Percentiles rank a stretch among this genome's conserved stretches.
These are phyloP conservation scores for Claviceps quebecensis DNA, from an alignment of 2,329 filamentous ascomycete species.

Conservation along the genomic window DNA sequence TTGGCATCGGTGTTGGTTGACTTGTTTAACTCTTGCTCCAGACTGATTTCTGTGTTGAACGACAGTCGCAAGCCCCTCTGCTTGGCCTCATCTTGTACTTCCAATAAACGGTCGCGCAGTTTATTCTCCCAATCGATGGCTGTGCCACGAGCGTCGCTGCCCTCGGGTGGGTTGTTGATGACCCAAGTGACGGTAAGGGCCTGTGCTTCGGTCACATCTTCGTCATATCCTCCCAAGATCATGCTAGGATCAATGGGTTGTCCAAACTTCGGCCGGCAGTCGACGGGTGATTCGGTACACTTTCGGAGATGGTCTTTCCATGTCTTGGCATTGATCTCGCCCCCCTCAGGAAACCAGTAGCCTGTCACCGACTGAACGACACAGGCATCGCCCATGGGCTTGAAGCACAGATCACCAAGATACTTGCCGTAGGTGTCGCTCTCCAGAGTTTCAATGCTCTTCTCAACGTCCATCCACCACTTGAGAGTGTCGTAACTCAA, in stretches of 20 bases:
- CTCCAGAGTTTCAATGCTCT: slow-evolving; percentile 57
- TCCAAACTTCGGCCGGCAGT: slow-evolving; percentile 76
- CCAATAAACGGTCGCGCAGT: slow-evolving; percentile 58
- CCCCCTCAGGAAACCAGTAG: slow-evolving; percentile 59
- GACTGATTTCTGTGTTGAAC: slow-evolving; percentile 87
- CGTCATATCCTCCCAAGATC: slow-evolving; percentile 68
- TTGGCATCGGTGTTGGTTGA: slow-evolving; percentile 97
- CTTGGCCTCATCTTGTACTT: slow-evolving; percentile 67
- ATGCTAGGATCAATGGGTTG: slow-evolving; percentile 78
- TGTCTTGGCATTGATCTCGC: slow-evolving; percentile 21
- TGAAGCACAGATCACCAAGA: slow-evolving; percentile 82
- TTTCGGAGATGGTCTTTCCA: slow-evolving; percentile 62
- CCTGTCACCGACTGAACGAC: slow-evolving; percentile 86
- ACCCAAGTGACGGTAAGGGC: slow-evolving; percentile 92
- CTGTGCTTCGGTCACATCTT: slow-evolving; percentile 55
- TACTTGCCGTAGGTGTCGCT: slow-evolving; percentile 54
- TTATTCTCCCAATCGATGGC: slow-evolving; percentile 85
- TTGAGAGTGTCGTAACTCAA: slow-evolving; percentile 74
- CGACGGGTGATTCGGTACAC: slow-evolving; percentile 68
- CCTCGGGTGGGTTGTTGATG: slow-evolving; percentile 71
- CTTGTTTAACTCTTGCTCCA: slow-evolving; percentile 94
- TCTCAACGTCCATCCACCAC: slow-evolving; percentile 92
- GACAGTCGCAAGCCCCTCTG: slow-evolving; percentile 72
- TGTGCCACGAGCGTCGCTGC: slow-evolving; percentile 50
- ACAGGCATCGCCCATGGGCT: slow-evolving; percentile 77